phyloP scores from a whole-genome alignment of 352 stramenopile species.

The Globisporangium canariense region DNA sequence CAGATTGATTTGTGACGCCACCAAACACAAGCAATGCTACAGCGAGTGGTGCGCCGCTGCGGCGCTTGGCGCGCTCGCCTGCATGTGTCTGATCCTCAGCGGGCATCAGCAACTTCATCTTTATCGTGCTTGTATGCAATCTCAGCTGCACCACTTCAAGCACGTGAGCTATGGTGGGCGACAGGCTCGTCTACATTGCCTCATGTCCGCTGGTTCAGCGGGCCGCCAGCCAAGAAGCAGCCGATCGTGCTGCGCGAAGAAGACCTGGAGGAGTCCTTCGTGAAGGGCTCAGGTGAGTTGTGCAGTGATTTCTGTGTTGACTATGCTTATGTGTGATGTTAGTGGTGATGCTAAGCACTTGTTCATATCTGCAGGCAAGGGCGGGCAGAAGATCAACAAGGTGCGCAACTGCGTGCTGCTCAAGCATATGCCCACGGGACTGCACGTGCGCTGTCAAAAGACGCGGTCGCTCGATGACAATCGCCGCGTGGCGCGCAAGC shows the following conservation, averaged over 20 bases:
- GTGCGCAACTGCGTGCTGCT: conserved; percentile 87
- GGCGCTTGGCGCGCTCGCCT: neutral
- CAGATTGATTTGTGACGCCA: no score
- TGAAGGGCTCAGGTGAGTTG: conserved; percentile 73
- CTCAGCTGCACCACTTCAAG: neutral
- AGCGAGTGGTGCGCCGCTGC: conserved; percentile 6
- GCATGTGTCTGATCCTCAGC: neutral
- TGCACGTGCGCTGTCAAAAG: conserved; percentile 78
- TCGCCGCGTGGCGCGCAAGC: conserved; percentile 62
- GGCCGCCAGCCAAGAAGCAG: conserved; percentile 4
- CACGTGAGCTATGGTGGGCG: neutral
- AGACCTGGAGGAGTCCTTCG: conserved; percentile 78
- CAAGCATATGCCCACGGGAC: conserved; percentile 74
- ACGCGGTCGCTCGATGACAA: conserved; percentile 80
- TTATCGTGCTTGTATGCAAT: neutral
- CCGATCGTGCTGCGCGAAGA: conserved; percentile 49
- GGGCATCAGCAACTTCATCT: neutral
- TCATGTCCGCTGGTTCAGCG: conserved; percentile 5
- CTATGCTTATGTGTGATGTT: no score
- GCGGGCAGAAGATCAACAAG: conserved; percentile 92
- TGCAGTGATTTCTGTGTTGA: neutral
- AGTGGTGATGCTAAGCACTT: neutral
- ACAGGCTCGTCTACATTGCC: neutral
- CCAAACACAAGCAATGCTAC: neutral
- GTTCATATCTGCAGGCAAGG: conserved; percentile 42